Percentiles rank a stretch among this genome's conserved stretches.
Evolutionary conservation across 2,329 filamentous ascomycete genomes (phyloP).

Genomic region (Chalaropsis ovoidea): DNA sequence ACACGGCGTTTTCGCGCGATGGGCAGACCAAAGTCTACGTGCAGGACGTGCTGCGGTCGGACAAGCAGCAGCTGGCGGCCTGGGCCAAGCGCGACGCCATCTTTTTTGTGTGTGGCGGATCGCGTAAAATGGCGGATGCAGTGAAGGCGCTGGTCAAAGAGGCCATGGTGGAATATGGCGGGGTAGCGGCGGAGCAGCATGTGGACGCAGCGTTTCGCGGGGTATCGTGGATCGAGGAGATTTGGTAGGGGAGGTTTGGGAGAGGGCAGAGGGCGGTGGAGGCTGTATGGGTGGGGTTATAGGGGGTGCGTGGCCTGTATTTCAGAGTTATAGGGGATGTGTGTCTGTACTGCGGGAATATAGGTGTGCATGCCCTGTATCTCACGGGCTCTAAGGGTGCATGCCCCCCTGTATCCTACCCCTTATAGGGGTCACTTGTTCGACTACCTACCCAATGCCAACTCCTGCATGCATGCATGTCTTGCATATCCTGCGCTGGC

Average conservation of each 20-base stretch:
- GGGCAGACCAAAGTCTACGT: slow-evolving; percentile 41
- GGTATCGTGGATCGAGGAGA: slow-evolving; percentile 48
- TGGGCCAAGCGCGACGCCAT: slow-evolving; percentile 37
- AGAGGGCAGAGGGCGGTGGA: not conserved
- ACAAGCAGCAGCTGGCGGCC: slow-evolving; percentile 30
- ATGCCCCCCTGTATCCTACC: too few relatives aligned
- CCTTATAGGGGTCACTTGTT: too few relatives aligned
- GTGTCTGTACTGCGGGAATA: too few relatives aligned
- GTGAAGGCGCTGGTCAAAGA: slow-evolving; percentile 45
- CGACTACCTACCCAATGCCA: too few relatives aligned
- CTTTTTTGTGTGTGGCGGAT: slow-evolving; percentile 47
- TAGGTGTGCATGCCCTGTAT: too few relatives aligned
- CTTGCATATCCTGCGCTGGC: not conserved
- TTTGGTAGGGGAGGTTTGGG: slow-evolving; percentile 38
- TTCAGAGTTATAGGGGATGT: too few relatives aligned
- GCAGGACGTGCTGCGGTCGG: slow-evolving; percentile 34
- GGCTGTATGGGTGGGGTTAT: too few relatives aligned
- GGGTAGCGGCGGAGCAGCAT: slow-evolving; percentile 32
- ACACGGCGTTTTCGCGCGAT: slow-evolving; percentile 41
- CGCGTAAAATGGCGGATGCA: slow-evolving; percentile 48
- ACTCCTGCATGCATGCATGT: not conserved
- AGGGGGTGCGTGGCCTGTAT: too few relatives aligned
- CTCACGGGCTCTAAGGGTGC: too few relatives aligned
- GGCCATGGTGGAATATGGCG: slow-evolving; percentile 35
- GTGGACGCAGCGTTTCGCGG: slow-evolving; percentile 34